Evolutionary conservation across 2,329 filamentous ascomycete genomes (phyloP), one percentile per base, ranked within the genome.

Genomic region (Alternaria arborescens): DNA sequence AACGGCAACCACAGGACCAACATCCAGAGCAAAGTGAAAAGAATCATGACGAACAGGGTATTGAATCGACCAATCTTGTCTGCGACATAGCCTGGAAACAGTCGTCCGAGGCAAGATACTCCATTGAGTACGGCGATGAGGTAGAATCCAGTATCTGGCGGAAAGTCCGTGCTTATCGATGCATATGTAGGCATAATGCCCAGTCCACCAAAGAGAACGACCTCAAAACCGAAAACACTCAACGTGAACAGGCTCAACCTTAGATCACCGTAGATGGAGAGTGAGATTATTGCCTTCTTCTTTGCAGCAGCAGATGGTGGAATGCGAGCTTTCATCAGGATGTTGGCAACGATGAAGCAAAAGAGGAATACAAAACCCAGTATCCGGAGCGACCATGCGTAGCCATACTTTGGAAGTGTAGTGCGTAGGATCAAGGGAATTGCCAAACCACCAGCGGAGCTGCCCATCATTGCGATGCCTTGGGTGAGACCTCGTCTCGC

Each of bases 51-150:
- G n/a, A 77, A 66, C 8, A 81, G 67, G 5, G 78, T 76, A 58
- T 82, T 81, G 72, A 81, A 80, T 3, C 73, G 68, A 6, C 80
- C 80, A 38, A 78, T 75, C 34, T 76, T 75, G 57, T 82, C 80
- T 3, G 79, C 78, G 7, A 77, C 62, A 32, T 80, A 75, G 1
- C 78, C 79, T 0, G 79, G 78, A 3, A 81, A 55, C 10, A 81
- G 67, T 4, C 80, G 75, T 14, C 80, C 80, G 12, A 81, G 67
- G 46, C 78, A 76, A 3, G 78, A 80, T 2, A 77, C 77, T 6
- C 72, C 80, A 46, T 82, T 82, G 32, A 81, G 60, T 24, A 80
- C 77, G 1, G 78, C 68, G 30, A 81, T 73, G 24, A 81, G 69
- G 42, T 75, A 75, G 58, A 75, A 78, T 4, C 75, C 73, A 3